Evolutionary conservation across 805 yeast genomes (phyloP), one percentile per base, ranked within the genome.

Genomic region (Myxozyma melibiosi): DNA sequence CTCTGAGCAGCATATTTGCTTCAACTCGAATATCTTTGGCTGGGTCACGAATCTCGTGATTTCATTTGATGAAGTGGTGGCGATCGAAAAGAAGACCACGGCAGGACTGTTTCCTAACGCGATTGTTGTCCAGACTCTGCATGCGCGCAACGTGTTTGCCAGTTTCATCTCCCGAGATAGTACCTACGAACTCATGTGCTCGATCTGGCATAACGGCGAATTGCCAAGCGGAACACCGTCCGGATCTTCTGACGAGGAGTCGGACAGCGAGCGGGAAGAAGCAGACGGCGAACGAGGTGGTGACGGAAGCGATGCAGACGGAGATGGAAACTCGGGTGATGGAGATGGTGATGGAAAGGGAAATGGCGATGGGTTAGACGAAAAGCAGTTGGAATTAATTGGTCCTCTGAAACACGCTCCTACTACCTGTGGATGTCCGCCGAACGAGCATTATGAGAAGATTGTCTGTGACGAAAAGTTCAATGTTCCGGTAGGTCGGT

Each of bases 91-190:
- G 71, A 86, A 84, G 56, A 79, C 84, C 18, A 90, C 97, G 0
- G 97, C 89, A 4, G 96, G 95, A 0, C 75, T 92, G 24, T 90
- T 92, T 67, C 96, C 96, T 22, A 92, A 92, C 69, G 97, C 96
- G 2, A 89, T 92, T 39, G 74, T 80, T 4, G 77, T 90, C 24
- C 85, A 84, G 64, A 86, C 94, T 41, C 65, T 68, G 67, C 81
- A 77, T 71, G 80, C 78, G 3, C 82, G 81, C 60, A 88, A 90
- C 66, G 82, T 83, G 18, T 91, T 92, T 76, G 97, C 96, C 13
- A 88, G 96, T 53, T 90, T 92, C 67, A 75, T 89, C 5, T 82
- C 92, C 1, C 79, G 97, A 55, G 97, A 92, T 69, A 71, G 84
- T 6, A 85, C 96, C 0, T 81, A 81, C 64, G 86, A 84, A 43